A percentile compares a stretch with the other conserved stretches of the same genome.
Evolutionary conservation across 768 basidiomycete species (phyloP).

Genomic region (Suillus americanus): DNA sequence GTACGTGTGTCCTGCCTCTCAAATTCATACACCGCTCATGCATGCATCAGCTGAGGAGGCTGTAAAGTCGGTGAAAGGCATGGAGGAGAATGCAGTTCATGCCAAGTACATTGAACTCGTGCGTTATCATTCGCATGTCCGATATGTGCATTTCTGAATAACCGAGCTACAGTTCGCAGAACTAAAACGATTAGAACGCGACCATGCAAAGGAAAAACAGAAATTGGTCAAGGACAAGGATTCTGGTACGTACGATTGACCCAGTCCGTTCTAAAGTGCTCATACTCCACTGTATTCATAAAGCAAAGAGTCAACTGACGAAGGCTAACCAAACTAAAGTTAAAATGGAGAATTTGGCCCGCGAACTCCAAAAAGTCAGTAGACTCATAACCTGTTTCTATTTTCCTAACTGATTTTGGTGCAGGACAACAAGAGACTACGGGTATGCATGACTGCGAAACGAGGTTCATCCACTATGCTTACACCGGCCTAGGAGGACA

Average conservation of each 20-base stretch:
- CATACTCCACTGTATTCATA: conserved; percentile 12
- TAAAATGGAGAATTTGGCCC: conserved; percentile 87
- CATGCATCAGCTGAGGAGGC: conserved; percentile 74
- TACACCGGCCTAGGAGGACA: conserved; percentile 64
- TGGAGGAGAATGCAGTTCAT: conserved; percentile 82
- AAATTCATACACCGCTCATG: conserved; percentile 13
- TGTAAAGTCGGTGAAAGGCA: conserved; percentile 78
- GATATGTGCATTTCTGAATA: conserved; percentile 17
- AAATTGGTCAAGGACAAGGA: conserved; percentile 91
- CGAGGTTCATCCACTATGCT: conserved; percentile 17
- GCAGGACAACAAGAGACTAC: conserved; percentile 86
- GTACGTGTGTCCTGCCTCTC: conserved; percentile 41
- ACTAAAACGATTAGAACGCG: conserved; percentile 81
- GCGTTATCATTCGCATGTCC: conserved; percentile 29
- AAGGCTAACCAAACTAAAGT: conserved; percentile 88
- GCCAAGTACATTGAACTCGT: conserved; percentile 89
- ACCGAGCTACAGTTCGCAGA: conserved; percentile 70
- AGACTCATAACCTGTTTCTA: conserved; percentile 11
- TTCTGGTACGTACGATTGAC: conserved; percentile 51
- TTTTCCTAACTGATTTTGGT: conserved; percentile 15
- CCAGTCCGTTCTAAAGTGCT: conserved; percentile 12
- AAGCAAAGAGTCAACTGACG: conserved; percentile 81
- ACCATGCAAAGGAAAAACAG: conserved; percentile 90
- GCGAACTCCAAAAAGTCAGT: conserved; percentile 83
- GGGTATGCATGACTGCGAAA: conserved; percentile 48